phyloP scores from a whole-genome alignment of 208 protist species.

The Ichthyophonus hoferi region DNA sequence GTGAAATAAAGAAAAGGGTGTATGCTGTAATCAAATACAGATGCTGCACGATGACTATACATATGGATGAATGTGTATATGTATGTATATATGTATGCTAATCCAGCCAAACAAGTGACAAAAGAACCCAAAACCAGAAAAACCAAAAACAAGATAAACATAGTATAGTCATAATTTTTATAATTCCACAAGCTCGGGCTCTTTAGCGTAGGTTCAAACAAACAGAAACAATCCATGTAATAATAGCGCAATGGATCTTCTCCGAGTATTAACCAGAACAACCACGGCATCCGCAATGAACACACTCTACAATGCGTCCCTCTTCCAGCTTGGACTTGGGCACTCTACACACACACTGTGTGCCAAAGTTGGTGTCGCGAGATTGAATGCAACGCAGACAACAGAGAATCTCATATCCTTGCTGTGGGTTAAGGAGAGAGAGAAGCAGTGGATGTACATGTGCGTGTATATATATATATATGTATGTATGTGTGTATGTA shows the following conservation, averaged over 20 bases:
- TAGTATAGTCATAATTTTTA: background rate
- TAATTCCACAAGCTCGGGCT: background rate
- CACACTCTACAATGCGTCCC: conserved; percentile 62
- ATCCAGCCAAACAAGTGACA: background rate
- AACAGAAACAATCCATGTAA: background rate
- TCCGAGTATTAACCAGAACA: background rate
- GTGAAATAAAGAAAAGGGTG: too few species aligned
- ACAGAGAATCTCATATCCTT: conserved; percentile 71
- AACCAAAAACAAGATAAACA: background rate
- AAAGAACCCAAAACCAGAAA: background rate
- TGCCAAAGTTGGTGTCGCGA: conserved; percentile 62
- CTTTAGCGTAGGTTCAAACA: background rate
- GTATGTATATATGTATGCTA: background rate
- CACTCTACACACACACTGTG: conserved; percentile 72
- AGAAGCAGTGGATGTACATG: background rate
- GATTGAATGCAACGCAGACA: conserved; percentile 71
- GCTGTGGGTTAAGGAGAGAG: conserved; percentile 32
- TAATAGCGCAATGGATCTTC: background rate
- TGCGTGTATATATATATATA: conserved; percentile 38
- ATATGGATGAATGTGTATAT: background rate
- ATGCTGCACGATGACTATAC: too few species aligned
- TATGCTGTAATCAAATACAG: too few species aligned
- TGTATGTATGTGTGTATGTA: conserved; percentile 20
- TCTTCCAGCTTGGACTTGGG: conserved; percentile 59
- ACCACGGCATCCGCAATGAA: conserved; percentile 45